Percentiles rank a stretch among this genome's conserved stretches.
Conservation (phyloP, 129 eudicot genomes). For the Centella asiatica region DNA sequence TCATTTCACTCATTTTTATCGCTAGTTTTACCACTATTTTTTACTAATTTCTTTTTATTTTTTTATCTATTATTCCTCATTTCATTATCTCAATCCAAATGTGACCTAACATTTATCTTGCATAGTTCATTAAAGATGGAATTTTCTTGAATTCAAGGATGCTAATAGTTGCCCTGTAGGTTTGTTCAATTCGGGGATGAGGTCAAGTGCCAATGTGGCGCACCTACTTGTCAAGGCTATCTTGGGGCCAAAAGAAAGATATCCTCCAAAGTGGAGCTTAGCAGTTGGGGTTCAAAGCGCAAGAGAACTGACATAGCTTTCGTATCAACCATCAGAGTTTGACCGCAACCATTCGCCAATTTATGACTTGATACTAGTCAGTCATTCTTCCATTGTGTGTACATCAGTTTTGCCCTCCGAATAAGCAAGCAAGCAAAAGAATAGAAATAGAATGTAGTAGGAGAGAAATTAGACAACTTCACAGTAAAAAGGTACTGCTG, state of each 20-base stretch:
- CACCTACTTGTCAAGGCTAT: constrained; percentile 69
- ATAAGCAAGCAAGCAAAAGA: not conserved
- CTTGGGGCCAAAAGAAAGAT: constrained; percentile 64
- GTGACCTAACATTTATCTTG: too few species aligned
- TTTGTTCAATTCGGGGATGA: constrained; percentile 91
- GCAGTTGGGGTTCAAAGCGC: constrained; percentile 68
- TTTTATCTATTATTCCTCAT: too few species aligned
- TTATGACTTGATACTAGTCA: not conserved
- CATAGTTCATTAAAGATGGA: too few species aligned
- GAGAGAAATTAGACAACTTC: too few species aligned
- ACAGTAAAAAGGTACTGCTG: too few species aligned
- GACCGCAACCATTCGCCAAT: not conserved
- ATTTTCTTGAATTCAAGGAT: too few species aligned
- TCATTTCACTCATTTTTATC: too few species aligned
- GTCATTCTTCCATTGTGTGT: constrained; percentile 1
- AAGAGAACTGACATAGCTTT: constrained; percentile 42
- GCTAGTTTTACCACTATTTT: too few species aligned
- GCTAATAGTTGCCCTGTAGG: constrained; percentile 34
- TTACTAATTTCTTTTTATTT: too few species aligned
- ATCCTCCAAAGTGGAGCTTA: constrained; percentile 18
- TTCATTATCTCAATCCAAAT: too few species aligned
- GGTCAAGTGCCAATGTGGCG: constrained; percentile 83
- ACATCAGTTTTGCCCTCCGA: not conserved
- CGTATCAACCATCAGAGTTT: not conserved
- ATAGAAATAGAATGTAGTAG: not conserved